Percentiles rank a stretch among this genome's conserved stretches.
Evolutionary conservation across 805 yeast species (phyloP).

Genomic region (Lipomyces mesembrius): DNA sequence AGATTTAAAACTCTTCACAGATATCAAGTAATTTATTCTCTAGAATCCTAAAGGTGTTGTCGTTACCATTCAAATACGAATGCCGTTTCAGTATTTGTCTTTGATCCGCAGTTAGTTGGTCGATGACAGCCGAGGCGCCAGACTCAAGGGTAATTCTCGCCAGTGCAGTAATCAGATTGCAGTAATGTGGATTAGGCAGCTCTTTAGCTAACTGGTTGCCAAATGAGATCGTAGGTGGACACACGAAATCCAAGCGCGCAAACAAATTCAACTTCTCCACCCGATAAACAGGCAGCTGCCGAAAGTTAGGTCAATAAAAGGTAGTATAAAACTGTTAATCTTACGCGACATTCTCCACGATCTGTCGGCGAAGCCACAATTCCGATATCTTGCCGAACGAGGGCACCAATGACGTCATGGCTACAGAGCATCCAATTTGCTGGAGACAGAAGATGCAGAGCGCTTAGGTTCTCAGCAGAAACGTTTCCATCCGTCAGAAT

Average conservation of each 20-base stretch:
- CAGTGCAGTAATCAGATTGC: slow-evolving; percentile 2
- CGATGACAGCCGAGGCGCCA: slow-evolving; percentile 2
- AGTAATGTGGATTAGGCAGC: slow-evolving; percentile 1
- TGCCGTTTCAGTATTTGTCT: background rate
- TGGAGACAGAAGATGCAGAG: background rate
- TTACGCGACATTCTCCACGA: background rate
- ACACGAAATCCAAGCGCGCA: slow-evolving; percentile 4
- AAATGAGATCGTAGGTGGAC: background rate
- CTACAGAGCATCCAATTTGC: slow-evolving; percentile 9
- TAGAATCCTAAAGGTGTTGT: background rate
- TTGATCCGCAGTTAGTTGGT: slow-evolving; percentile 2
- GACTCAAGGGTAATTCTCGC: background rate
- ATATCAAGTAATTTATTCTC: slow-evolving; percentile 1
- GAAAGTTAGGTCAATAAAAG: background rate
- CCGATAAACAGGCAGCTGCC: background rate
- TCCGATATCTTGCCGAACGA: slow-evolving; percentile 6
- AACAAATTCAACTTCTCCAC: background rate
- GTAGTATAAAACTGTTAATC: background rate
- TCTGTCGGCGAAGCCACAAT: background rate
- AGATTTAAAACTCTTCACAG: slow-evolving; percentile 1
- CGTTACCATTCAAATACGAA: slow-evolving; percentile 3
- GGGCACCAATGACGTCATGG: background rate
- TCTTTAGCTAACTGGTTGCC: background rate
- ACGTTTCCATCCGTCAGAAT: slow-evolving; percentile 9
- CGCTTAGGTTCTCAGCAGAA: background rate